Conservation (phyloP, 2,329 filamentous ascomycete genomes). For the Colletotrichum falcatum region DNA sequence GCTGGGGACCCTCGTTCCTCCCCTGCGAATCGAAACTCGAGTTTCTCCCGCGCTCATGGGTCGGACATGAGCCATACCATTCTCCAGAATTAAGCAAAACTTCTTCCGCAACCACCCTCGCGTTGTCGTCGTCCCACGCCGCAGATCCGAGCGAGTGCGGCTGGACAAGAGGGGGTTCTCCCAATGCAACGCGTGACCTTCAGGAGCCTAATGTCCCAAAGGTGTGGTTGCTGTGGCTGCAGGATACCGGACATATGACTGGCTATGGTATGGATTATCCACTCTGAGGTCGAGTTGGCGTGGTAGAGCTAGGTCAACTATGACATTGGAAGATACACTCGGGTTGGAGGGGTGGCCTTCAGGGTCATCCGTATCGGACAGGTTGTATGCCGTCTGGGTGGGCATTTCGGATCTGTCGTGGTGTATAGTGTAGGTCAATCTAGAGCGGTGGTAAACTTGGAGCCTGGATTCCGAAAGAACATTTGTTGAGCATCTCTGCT, state of each 20-base stretch:
- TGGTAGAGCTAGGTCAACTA: background rate
- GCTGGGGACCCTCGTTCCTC: background rate
- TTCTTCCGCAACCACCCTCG: background rate
- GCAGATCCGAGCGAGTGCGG: background rate
- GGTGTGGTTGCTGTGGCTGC: background rate
- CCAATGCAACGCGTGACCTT: background rate
- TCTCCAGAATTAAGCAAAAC: background rate
- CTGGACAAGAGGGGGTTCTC: background rate
- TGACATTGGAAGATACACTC: background rate
- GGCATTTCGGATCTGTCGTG: background rate
- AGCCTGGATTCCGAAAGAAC: background rate
- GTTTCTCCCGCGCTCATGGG: background rate
- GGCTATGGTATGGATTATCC: background rate
- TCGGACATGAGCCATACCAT: accelerated
- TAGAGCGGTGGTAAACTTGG: too few species aligned
- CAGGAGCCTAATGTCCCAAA: conserved; percentile 7
- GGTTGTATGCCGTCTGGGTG: background rate
- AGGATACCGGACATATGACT: too few species aligned
- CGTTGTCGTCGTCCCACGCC: background rate
- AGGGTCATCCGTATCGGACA: background rate
- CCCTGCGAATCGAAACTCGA: background rate
- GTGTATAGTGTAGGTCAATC: background rate
- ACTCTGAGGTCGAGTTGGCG: too few species aligned
- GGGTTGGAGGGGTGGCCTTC: background rate
- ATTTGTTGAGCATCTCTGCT: background rate